Evolutionary conservation across 1,284 basidiomycete genomes (phyloP).

Genomic region (Cystobasidium pallidum): DNA sequence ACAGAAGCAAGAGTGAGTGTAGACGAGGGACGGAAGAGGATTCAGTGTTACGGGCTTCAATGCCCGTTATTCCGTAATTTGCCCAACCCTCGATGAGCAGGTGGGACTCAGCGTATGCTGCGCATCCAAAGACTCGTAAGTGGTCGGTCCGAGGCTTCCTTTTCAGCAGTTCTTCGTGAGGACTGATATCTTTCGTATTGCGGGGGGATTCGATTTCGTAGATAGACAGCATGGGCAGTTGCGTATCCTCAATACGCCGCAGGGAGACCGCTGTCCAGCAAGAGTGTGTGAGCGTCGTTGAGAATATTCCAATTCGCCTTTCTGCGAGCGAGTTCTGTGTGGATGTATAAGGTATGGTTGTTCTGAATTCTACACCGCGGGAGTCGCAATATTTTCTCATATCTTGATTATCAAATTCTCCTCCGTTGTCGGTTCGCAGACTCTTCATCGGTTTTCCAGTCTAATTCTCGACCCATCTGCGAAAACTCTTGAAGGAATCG

Average conservation of each 20-base stretch:
- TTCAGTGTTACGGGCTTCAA: no score
- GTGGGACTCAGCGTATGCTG: neutral
- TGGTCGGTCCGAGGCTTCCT: conserved; percentile 12
- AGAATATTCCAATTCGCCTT: conserved; percentile 18
- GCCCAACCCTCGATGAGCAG: conserved; percentile 13
- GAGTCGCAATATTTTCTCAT: conserved; percentile 8
- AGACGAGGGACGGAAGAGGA: no score
- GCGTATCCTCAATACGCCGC: conserved; percentile 23
- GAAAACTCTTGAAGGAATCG: neutral
- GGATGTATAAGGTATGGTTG: conserved; percentile 28
- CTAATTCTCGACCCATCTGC: neutral
- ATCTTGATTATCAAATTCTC: neutral
- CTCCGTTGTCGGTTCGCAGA: neutral
- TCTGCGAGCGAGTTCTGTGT: conserved; percentile 28
- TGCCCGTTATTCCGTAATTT: conserved; percentile 20
- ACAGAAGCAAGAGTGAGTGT: no score
- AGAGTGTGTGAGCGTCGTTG: conserved; percentile 20
- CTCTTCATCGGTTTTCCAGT: conserved; percentile 5
- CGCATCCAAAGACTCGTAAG: no score
- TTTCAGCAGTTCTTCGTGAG: conserved; percentile 18
- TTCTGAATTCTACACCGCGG: conserved; percentile 3
- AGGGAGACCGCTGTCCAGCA: conserved; percentile 21
- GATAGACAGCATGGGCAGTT: conserved; percentile 12
- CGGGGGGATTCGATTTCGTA: conserved; percentile 14
- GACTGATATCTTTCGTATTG: neutral